Evolutionary conservation across 495 filamentous ascomycete species (phyloP).

Genomic region (Lepraria neglecta): DNA sequence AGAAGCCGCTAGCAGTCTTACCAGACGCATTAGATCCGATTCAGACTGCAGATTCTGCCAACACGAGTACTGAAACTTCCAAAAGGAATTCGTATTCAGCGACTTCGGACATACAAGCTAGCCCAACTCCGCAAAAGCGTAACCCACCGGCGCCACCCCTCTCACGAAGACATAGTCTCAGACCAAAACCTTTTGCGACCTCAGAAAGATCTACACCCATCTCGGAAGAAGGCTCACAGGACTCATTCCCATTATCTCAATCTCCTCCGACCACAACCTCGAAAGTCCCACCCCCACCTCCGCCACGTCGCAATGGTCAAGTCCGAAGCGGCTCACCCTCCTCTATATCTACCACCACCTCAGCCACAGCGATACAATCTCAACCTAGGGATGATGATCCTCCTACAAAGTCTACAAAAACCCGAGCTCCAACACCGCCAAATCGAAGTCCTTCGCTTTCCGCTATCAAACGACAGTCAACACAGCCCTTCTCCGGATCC

Average conservation of each 20-base stretch:
- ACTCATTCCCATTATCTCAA: constrained; percentile 11
- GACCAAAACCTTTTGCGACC: constrained; percentile 37
- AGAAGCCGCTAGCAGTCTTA: constrained; percentile 13
- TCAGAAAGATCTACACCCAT: constrained; percentile 27
- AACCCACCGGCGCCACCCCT: constrained; percentile 45
- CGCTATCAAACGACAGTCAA: constrained; percentile 23
- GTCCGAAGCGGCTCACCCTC: constrained; percentile 34
- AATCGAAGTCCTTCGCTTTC: constrained; percentile 34
- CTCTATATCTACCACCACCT: constrained; percentile 23
- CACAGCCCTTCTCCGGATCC: constrained; percentile 23
- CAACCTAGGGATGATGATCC: constrained; percentile 30
- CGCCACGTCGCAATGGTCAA: constrained; percentile 43
- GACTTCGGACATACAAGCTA: background rate
- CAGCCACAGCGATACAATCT: constrained; percentile 19
- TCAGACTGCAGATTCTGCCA: background rate
- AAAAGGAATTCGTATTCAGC: background rate
- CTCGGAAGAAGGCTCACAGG: constrained; percentile 17
- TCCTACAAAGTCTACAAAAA: constrained; percentile 19
- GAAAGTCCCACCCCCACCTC: constrained; percentile 40
- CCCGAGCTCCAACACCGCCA: constrained; percentile 34
- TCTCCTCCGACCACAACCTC: constrained; percentile 23
- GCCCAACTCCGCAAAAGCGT: constrained; percentile 14
- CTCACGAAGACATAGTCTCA: constrained; percentile 44
- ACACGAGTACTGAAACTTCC: background rate
- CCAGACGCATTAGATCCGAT: background rate